Base-by-base conservation (phyloP, 2,329 filamentous ascomycete species). In the Colletotrichum liriopes region DNA sequence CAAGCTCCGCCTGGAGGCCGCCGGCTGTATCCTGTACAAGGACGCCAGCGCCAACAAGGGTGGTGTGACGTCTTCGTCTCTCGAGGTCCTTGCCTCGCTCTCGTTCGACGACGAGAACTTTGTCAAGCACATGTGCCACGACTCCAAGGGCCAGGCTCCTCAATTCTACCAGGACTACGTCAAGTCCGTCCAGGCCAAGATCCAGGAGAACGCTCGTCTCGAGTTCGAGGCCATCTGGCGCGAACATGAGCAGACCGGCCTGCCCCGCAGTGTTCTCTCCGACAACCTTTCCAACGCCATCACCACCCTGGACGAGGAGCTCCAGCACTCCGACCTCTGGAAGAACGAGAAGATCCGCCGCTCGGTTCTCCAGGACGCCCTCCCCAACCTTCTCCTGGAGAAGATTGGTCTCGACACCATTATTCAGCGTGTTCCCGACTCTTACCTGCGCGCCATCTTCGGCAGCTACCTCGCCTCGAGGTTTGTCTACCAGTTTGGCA, bases 201-300 rank as follows among this genome's bases (percentile, higher is more conserved):
- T 99, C 81, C 91, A 94, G 82, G 91, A 95, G 77, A 99, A 99
- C 77, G 96, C 96, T 2, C 87, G 91, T 20, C 91, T 99, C 45
- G 96, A 99, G 83, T 99, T 99, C 77, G 96, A 99, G 85, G 96
- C 96, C 54, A 97, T 99, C 84, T 99, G 96, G 96, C 91, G 94
- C 75, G 96, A 99, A 83, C 91, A 97, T 80, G 91, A 96, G 83
- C 84, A 92, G 80, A 98, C 94, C 1, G 93, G 94, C 64, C 87
- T 92, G 66, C 85, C 94, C 29, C 91, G 95, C 74, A 97, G 94
- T 73, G 90, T 95, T n/a, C 88, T 99, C 67, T 97, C 94, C 59
- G 96, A 99, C 82, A 94, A 93, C 77, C 90, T 99, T 66, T 97
- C 94, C 68, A 86, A 94, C 61, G 96, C 96, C 43, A 99, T 99